Evolutionary conservation across 208 protist species (phyloP).

Genomic region (Crithidia sp.): DNA sequence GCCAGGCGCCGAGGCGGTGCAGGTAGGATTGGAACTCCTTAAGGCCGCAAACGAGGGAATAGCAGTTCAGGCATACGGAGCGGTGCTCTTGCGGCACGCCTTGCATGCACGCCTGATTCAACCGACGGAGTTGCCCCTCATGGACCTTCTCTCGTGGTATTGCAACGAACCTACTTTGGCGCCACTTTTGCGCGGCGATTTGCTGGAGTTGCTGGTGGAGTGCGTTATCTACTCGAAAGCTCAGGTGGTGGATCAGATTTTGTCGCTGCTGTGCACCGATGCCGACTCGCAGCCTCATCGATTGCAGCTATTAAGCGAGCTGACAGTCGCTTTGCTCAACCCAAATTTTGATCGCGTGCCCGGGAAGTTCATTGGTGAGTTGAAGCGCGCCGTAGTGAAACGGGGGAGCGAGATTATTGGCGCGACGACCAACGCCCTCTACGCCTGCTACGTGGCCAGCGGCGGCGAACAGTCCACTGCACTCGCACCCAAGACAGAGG

Average conservation of each 20-base stretch:
- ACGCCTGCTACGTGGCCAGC: conserved; percentile 56
- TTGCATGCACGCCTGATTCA: conserved; percentile 37
- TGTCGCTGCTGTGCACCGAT: conserved; percentile 14
- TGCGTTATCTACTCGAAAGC: conserved; percentile 52
- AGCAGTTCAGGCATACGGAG: conserved; percentile 81
- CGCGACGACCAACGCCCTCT: conserved; percentile 52
- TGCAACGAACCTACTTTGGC: conserved; percentile 56
- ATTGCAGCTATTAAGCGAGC: conserved; percentile 51
- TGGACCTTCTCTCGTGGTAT: conserved; percentile 77
- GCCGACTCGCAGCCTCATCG: conserved; percentile 33
- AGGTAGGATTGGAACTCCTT: conserved; percentile 67
- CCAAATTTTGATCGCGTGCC: conserved; percentile 69
- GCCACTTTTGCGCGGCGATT: conserved; percentile 48
- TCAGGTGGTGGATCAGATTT: conserved; percentile 21
- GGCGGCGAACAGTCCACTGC: conserved; percentile 38
- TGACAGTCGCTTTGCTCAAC: conserved; percentile 44
- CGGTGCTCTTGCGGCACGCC: conserved; percentile 69
- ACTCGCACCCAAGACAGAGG: conserved; percentile 34
- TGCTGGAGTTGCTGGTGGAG: conserved; percentile 74
- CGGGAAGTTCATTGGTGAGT: conserved; percentile 36
- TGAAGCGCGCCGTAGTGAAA: conserved; percentile 34
- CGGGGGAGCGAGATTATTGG: conserved; percentile 40
- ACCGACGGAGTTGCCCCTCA: conserved; percentile 47
- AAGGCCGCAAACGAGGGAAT: conserved; percentile 41
- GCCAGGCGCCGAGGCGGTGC: conserved; percentile 28